A percentile compares a stretch with the other conserved stretches of the same genome.
Conservation (phyloP, 345 rosid species). For the Hypericum androsaemum region DNA sequence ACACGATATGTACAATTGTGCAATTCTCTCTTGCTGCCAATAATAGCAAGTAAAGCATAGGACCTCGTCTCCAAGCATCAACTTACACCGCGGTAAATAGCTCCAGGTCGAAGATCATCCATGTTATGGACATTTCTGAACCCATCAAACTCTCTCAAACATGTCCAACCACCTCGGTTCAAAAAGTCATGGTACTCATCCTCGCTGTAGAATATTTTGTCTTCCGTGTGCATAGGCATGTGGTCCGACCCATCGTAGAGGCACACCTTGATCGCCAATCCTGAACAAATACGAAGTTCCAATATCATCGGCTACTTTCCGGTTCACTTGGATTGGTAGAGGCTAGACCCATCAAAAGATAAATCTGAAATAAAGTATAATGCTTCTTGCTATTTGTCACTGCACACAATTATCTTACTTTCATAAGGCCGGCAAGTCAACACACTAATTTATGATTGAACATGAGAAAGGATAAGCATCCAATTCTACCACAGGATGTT, state of each 20-base stretch:
- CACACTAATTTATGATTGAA: too few relatives aligned
- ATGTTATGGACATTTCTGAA: conserved; percentile 69
- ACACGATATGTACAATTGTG: too few relatives aligned
- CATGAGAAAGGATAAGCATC: too few relatives aligned
- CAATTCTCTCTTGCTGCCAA: too few relatives aligned
- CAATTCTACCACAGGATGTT: too few relatives aligned
- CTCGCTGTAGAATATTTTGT: conserved; percentile 74
- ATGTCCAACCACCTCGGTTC: conserved; percentile 58
- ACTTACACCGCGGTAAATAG: conserved; percentile 61
- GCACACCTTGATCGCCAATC: conserved; percentile 72
- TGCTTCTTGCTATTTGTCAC: too few relatives aligned
- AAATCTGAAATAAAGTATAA: too few relatives aligned
- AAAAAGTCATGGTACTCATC: conserved; percentile 85
- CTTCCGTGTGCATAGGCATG: conserved; percentile 74
- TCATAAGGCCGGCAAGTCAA: too few relatives aligned
- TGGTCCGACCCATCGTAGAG: conserved; percentile 79
- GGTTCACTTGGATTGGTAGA: too few relatives aligned
- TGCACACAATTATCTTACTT: too few relatives aligned
- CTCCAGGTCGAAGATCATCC: conserved; percentile 87
- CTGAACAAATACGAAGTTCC: conserved; percentile 22
- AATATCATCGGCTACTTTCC: too few relatives aligned
- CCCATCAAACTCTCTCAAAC: conserved; percentile 72
- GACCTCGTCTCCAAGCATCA: conserved; percentile 19
- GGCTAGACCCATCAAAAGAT: too few relatives aligned
- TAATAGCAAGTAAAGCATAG: neutral